Evolutionary conservation across 108 stramenopile species (phyloP), one percentile per base, ranked within the genome.

Genomic region (Stephanodiscus triporus): DNA sequence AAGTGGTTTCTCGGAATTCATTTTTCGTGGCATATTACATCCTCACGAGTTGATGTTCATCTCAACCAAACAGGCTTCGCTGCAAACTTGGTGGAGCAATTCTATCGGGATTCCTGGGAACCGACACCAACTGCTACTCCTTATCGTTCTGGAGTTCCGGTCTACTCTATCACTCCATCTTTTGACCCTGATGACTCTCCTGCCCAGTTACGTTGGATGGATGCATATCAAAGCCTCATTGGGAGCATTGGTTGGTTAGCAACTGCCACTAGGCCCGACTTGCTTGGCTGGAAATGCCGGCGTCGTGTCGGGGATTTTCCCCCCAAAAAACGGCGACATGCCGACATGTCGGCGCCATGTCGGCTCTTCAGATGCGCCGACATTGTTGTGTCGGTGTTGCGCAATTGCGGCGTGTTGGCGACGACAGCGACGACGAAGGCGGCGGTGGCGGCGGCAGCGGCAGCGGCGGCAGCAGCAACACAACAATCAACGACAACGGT

Each of bases 51-150:
- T 16, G 19, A 49, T 19, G 16, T 71, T 0, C 70, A 64, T 24
- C 34, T 78, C 27, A 71, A 62, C 5, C 77, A 78, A 71, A 10
- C 34, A 6, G 70, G 61, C 8, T 77, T 70, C 20, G 61, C 60
- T 0, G 48, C 62, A 2, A 42, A 70, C 22, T 36, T 60, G 13
- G 58, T 60, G 43, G 51, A 78, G 30, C 68, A 63, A 9, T 64
- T 64, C 38, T 63, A 53, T 17, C 29, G 65, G 0, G 26, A 42
- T 20, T 9, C 27, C 0, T 53, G 19, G 22, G 71, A 62, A 6
- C 29, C 20, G 9, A 34, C 8, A 49, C 62, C 49, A 24, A 55
- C 24, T 43, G 6, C 55, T 32, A 76, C 66, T 42, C 75, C 67
- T 6, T 76, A 76, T 45, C 56, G 60, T 5, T 71, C 70, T 7